A percentile compares a stretch with the other conserved stretches of the same genome.
phyloP scores from a whole-genome alignment of 1,284 basidiomycete genomes.

The Ustilago trichophora region DNA sequence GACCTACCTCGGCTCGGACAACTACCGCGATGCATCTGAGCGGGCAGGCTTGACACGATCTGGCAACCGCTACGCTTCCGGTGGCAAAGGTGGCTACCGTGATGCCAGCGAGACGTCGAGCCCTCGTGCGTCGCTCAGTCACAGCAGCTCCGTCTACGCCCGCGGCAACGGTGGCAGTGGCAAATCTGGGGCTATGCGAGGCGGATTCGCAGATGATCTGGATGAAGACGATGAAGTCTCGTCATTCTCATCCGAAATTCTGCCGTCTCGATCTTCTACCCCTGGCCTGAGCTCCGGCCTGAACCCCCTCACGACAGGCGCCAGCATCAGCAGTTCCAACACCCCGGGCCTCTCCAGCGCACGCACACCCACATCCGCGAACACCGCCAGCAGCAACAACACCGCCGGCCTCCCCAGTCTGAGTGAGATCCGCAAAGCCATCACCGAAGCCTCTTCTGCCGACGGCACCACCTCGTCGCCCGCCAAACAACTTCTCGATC shows the following conservation, averaged over 20 bases:
- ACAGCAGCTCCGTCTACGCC: constrained; percentile 15
- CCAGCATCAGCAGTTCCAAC: constrained; percentile 1
- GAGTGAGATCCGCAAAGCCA: constrained; percentile 37
- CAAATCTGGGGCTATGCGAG: not conserved
- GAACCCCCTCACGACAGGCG: constrained; percentile 1
- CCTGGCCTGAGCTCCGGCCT: constrained; percentile 17
- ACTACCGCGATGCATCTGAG: constrained; percentile 31
- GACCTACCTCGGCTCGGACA: constrained; percentile 21
- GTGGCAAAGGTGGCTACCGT: constrained; percentile 29
- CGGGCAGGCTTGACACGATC: constrained; percentile 34
- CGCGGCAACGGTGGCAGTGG: constrained; percentile 5
- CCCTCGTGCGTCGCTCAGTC: constrained; percentile 29
- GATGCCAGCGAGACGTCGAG: constrained; percentile 34
- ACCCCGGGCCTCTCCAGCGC: constrained; percentile 7
- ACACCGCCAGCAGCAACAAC: not conserved
- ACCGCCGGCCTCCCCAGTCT: constrained; percentile 13
- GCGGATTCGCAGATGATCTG: constrained; percentile 45
- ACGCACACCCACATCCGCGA: constrained; percentile 4
- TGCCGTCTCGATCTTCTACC: constrained; percentile 27
- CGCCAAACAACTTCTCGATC: constrained; percentile 55
- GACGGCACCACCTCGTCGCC: constrained; percentile 34
- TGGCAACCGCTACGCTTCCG: constrained; percentile 13
- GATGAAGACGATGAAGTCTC: constrained; percentile 44
- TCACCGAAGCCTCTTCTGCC: constrained; percentile 28
- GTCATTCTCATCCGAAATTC: constrained; percentile 20